These are phyloP conservation scores for Postia placenta DNA, from an alignment of 768 basidiomycete genomes.

Conservation along the genomic window DNA sequence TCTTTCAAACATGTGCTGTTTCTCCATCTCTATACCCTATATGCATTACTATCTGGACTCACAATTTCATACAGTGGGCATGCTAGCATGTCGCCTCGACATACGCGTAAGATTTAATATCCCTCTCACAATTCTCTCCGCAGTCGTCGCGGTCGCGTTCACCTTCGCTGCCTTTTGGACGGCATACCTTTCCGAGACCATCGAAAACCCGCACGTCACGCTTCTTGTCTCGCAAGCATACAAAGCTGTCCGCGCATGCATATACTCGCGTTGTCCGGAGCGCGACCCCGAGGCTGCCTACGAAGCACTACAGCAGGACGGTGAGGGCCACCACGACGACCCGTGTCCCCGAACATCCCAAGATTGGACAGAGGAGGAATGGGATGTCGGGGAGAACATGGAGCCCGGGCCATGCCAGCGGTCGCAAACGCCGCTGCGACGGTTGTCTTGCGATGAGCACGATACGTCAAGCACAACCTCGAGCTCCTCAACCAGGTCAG, in stretches of 20 bases:
- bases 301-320: slow-evolving; percentile 8
- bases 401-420: slow-evolving; percentile 2
- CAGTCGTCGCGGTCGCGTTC: slow-evolving; percentile 21
- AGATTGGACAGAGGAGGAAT: background rate
- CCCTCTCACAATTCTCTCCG: slow-evolving; percentile 19
- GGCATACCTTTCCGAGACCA: slow-evolving; percentile 15
- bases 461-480: slow-evolving; percentile 8
- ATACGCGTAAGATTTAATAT: slow-evolving; percentile 18
- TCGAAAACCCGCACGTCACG: slow-evolving; percentile 11
- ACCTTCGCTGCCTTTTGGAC: slow-evolving; percentile 22
- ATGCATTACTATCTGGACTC: too few species aligned
- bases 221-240: slow-evolving; percentile 1
- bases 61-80: slow-evolving; percentile 23
- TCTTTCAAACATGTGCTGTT: too few species aligned
- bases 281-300: slow-evolving; percentile 17
- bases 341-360: slow-evolving; percentile 4
- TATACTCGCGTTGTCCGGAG: slow-evolving; percentile 5
- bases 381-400: slow-evolving; percentile 7
- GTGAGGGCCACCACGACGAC: slow-evolving; percentile 1
- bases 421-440: slow-evolving; percentile 1
- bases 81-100: slow-evolving; percentile 24
- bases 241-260: slow-evolving; percentile 3
- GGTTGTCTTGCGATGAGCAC: background rate
- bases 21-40: too few species aligned
- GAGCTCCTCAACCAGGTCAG: slow-evolving; percentile 6